These are phyloP conservation scores for Penicillium crustosum DNA, from an alignment of 2,329 filamentous ascomycete species.

Conservation along the genomic window DNA sequence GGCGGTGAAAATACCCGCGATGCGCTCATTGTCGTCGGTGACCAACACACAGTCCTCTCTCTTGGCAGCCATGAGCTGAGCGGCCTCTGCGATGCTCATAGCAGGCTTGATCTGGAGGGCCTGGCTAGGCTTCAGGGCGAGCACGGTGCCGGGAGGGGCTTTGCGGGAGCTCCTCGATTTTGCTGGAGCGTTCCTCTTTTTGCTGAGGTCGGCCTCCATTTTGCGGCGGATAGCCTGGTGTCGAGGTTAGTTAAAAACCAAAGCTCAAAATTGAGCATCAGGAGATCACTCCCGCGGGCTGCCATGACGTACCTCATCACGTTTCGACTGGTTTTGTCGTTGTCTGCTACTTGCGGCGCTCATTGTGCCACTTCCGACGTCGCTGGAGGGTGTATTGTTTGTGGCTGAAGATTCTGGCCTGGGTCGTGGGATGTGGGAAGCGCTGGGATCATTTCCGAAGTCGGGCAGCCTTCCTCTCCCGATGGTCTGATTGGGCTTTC, in stretches of 20 bases:
- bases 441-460: slow-evolving; percentile 52
- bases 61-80: slow-evolving; percentile 98
- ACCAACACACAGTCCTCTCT: slow-evolving; percentile 96
- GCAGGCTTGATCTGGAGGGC: slow-evolving; percentile 96
- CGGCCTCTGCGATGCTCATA: slow-evolving; percentile 92
- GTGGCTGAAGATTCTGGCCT: slow-evolving; percentile 53
- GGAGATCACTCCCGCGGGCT: slow-evolving; percentile 1
- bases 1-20: slow-evolving; percentile 97
- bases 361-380: slow-evolving; percentile 65
- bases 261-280: not conserved
- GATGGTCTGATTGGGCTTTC: slow-evolving; percentile 56
- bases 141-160: slow-evolving; percentile 91
- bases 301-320: slow-evolving; percentile 78
- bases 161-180: slow-evolving; percentile 85
- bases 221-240: slow-evolving; percentile 88
- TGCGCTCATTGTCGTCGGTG: slow-evolving; percentile 95
- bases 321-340: slow-evolving; percentile 92
- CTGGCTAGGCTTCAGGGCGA: slow-evolving; percentile 90
- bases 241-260: slow-evolving; percentile 2
- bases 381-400: slow-evolving; percentile 43
- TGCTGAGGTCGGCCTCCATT: slow-evolving; percentile 95
- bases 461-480: slow-evolving; percentile 54
- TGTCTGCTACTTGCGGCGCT: slow-evolving; percentile 87
- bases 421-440: slow-evolving; percentile 61
- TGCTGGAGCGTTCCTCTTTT: slow-evolving; percentile 82